Conservation (phyloP, 2,329 filamentous ascomycete genomes). For the Xylaria arbuscula region DNA sequence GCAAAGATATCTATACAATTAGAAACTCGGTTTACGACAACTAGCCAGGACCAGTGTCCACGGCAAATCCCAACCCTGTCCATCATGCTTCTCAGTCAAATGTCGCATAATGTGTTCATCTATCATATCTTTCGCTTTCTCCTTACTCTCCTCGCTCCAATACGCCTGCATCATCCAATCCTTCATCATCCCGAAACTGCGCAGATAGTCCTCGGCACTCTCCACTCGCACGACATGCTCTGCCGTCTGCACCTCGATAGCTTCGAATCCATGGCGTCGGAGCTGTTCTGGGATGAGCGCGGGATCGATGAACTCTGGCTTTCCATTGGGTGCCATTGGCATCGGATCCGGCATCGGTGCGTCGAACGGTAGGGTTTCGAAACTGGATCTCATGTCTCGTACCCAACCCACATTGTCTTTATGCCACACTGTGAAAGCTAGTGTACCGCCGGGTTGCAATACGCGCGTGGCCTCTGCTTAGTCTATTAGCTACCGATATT, state of each 20-base stretch:
- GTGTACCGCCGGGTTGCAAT: slow-evolving; percentile 54
- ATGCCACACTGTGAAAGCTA: slow-evolving; percentile 55
- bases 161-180: slow-evolving; percentile 52
- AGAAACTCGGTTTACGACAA: slow-evolving; percentile 38
- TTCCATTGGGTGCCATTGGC: slow-evolving; percentile 55
- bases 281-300: slow-evolving; percentile 55
- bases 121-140: slow-evolving; percentile 54
- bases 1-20: no score
- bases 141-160: slow-evolving; percentile 56
- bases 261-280: slow-evolving; percentile 51
- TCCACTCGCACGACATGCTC: slow-evolving; percentile 48
- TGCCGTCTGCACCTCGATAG: slow-evolving; percentile 52
- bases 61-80: slow-evolving; percentile 51
- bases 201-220: slow-evolving; percentile 52
- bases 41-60: slow-evolving; percentile 50
- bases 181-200: slow-evolving; percentile 54
- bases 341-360: slow-evolving; percentile 52
- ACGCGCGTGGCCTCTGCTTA: slow-evolving; percentile 53
- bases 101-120: slow-evolving; percentile 47
- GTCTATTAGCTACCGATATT: slow-evolving; percentile 7
- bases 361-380: slow-evolving; percentile 55
- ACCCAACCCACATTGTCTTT: slow-evolving; percentile 51
- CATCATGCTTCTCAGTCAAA: slow-evolving; percentile 55
- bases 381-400: slow-evolving; percentile 54
- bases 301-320: slow-evolving; percentile 55